Evolutionary conservation across 768 basidiomycete genomes (phyloP).

Genomic region (Neoboletus subvelutipes): DNA sequence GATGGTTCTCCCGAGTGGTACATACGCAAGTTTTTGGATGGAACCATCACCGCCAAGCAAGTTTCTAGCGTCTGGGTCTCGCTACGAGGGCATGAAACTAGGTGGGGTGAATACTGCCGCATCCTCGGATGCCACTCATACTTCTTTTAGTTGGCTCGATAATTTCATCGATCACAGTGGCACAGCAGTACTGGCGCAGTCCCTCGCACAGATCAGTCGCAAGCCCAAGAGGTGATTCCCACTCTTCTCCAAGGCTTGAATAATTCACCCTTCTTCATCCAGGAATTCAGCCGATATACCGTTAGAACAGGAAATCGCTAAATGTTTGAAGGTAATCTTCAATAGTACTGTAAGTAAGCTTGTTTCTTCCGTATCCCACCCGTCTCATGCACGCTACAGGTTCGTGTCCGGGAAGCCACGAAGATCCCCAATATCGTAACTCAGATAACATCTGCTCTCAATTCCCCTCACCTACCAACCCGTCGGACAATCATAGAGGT

Average conservation of each 20-base stretch:
- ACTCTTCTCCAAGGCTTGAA: background rate
- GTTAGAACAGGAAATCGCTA: conserved; percentile 86
- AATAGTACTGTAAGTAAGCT: conserved; percentile 54
- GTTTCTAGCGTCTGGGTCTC: conserved; percentile 74
- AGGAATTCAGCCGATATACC: conserved; percentile 50
- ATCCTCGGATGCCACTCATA: conserved; percentile 17
- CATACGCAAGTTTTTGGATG: conserved; percentile 85
- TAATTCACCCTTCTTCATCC: conserved; percentile 8
- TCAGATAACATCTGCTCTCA: conserved; percentile 79
- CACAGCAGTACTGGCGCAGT: conserved; percentile 81
- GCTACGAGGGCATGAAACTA: conserved; percentile 75
- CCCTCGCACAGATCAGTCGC: conserved; percentile 71
- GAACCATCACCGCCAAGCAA: conserved; percentile 79
- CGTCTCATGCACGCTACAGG: conserved; percentile 37
- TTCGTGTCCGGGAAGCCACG: conserved; percentile 69
- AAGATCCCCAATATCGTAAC: conserved; percentile 71
- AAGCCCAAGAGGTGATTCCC: conserved; percentile 61
- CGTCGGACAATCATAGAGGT: conserved; percentile 80
- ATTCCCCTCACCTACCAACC: conserved; percentile 74
- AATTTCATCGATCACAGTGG: conserved; percentile 75
- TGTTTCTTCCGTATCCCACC: background rate
- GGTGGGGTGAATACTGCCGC: conserved; percentile 44
- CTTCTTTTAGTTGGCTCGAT: conserved; percentile 66
- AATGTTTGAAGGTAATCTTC: conserved; percentile 81
- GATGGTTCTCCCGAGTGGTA: conserved; percentile 91